A percentile compares a stretch with the other conserved stretches of the same genome.
Evolutionary conservation across 177 flowering plant genomes (phyloP).

Genomic region (Vitis hybrid): DNA sequence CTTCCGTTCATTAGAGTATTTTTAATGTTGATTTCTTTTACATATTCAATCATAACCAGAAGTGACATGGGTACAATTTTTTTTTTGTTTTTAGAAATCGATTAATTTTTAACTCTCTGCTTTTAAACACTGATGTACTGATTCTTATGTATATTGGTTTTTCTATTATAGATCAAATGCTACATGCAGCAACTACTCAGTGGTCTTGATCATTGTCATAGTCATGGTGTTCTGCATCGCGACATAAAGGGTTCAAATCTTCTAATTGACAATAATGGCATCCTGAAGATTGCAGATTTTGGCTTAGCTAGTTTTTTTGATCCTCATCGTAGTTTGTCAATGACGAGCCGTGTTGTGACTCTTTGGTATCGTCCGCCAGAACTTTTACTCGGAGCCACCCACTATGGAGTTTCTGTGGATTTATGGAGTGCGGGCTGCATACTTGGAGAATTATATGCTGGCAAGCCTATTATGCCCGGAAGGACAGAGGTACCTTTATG

Average conservation of each 20-base stretch:
- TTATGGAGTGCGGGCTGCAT: constrained; percentile 82
- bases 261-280: constrained; percentile 59
- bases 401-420: constrained; percentile 69
- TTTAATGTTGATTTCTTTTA: neutral
- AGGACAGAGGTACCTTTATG: constrained; percentile 63
- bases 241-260: constrained; percentile 84
- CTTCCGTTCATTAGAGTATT: neutral
- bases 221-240: constrained; percentile 60
- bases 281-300: constrained; percentile 76
- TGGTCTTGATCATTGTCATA: constrained; percentile 75
- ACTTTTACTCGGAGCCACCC: constrained; percentile 65
- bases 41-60: too few relatives aligned
- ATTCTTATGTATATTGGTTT: neutral
- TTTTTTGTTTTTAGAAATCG: neutral
- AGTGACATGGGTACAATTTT: too few relatives aligned
- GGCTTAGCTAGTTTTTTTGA: constrained; percentile 63
- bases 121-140: neutral
- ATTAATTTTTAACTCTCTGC: neutral
- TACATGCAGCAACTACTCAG: constrained; percentile 72
- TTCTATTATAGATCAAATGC: constrained; percentile 56
- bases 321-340: constrained; percentile 32
- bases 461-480: constrained; percentile 76
- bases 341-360: constrained; percentile 84
- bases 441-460: constrained; percentile 62
- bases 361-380: constrained; percentile 87